Evolutionary conservation across 1,139 yeast genomes (phyloP).

Genomic region (Blastobotrys illinoisensis): DNA sequence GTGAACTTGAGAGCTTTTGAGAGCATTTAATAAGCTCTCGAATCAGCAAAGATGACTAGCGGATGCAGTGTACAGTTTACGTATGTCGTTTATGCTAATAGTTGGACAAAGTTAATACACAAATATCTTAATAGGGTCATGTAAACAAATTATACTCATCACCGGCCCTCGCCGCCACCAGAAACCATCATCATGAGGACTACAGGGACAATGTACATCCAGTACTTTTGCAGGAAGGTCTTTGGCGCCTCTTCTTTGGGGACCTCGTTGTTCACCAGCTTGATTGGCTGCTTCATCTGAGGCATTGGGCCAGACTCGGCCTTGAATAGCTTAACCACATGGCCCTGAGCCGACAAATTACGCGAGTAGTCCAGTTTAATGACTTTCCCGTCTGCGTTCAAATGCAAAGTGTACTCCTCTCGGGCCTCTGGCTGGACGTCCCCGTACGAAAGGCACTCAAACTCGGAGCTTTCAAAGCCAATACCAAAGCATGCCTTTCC

Average conservation of each 20-base stretch:
- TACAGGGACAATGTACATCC: conserved; percentile 34
- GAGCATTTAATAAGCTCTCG: not conserved
- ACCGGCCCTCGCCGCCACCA: conserved; percentile 20
- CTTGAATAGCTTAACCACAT: not conserved
- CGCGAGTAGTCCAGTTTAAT: conserved; percentile 15
- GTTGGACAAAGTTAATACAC: not conserved
- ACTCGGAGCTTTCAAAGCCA: conserved; percentile 13
- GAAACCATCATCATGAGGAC: conserved; percentile 26
- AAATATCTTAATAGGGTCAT: not conserved
- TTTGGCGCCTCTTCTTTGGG: conserved; percentile 26
- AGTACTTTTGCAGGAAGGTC: conserved; percentile 36
- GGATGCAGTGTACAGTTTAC: too few species aligned
- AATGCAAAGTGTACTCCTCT: conserved; percentile 15
- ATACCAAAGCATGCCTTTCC: conserved; percentile 25
- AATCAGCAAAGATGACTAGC: not conserved
- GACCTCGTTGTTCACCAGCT: conserved; percentile 26
- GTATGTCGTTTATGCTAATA: too few species aligned
- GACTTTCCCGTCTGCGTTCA: conserved; percentile 11
- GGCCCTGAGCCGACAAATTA: not conserved
- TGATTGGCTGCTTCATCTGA: conserved; percentile 24
- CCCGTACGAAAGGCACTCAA: conserved; percentile 20
- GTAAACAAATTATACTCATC: not conserved
- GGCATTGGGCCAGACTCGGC: conserved; percentile 24
- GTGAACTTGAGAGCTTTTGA: not conserved
- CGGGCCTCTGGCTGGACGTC: conserved; percentile 9